Conservation (phyloP, 805 yeast genomes). For the Lipomyces kockii region DNA sequence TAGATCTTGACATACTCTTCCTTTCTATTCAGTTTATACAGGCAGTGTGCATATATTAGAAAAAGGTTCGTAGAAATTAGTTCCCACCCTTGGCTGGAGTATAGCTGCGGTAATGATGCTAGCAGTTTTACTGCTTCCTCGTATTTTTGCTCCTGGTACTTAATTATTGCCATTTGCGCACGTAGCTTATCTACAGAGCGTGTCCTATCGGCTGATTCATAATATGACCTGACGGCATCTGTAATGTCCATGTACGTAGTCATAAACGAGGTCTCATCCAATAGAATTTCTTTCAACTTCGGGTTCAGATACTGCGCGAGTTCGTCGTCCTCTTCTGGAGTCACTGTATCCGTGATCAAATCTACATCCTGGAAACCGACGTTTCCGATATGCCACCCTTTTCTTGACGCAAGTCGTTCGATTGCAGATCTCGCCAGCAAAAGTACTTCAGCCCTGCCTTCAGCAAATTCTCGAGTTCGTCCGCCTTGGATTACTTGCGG, state of each 20-base stretch:
- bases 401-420: conserved; percentile 40
- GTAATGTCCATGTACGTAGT: conserved; percentile 58
- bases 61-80: conserved; percentile 68
- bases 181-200: conserved; percentile 75
- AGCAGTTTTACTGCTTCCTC: conserved; percentile 66
- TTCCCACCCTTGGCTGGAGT: conserved; percentile 74
- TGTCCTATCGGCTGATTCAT: conserved; percentile 57
- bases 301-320: conserved; percentile 27
- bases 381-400: conserved; percentile 30
- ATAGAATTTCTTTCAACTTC: conserved; percentile 41
- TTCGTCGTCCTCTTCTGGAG: conserved; percentile 17
- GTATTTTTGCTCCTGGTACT: conserved; percentile 61
- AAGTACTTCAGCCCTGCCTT: conserved; percentile 51
- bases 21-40: conserved; percentile 45
- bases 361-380: conserved; percentile 26
- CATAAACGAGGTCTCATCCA: conserved; percentile 47
- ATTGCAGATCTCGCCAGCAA: conserved; percentile 48
- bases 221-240: conserved; percentile 58
- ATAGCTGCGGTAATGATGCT: conserved; percentile 69
- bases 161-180: conserved; percentile 75
- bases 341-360: conserved; percentile 1
- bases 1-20: conserved; percentile 39
- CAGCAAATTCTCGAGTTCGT: conserved; percentile 45
- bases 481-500: conserved; percentile 41
- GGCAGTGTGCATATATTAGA: conserved; percentile 69